Base-by-base conservation (phyloP, 1,139 yeast species). In the Tardiomyces digboiensis region DNA sequence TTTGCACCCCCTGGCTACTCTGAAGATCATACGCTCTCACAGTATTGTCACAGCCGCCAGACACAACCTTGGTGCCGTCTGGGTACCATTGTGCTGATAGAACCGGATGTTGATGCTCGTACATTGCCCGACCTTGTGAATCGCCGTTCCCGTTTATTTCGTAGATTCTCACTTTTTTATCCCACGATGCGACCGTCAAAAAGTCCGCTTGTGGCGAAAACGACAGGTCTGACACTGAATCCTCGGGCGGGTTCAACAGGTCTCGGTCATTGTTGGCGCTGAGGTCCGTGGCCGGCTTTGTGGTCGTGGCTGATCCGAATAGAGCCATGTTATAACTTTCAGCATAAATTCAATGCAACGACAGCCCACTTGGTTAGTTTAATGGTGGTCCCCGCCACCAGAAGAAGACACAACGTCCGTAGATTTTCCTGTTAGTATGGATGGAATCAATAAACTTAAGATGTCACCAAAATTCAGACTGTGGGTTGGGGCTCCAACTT, bases 181-280 rank as follows among this genome's bases (percentile, higher is more conserved):
- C 99, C 98, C 99, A 93, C 36, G 95, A 82, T 10, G 94, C 76
- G 2, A 80, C 94, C 2, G 94, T 79, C 45, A 78, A 66, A 46
- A 82, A 64, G 55, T 93, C 97, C 21, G 84, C 93, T 51, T 75
- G 86, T n/a, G 97, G 87, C n/a, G 96, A 85, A 64, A 91, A 93
- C 19, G 88, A 71, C 47, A 93, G 63, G 55, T 86, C 95, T 13
- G 89, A 75, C 26, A 93, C 74, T 2, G 96, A 82, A 60, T 93
- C 98, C 51, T 86, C 95, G 12, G 97, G 97, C 1, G 94, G 87
- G 56, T 84, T 26, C 8, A 10, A 10, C 19, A 33, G 37, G 37
- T n/a, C 19, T 19, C 37, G 37, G 37, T 33, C 37, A 20, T 33
- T 33, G 19, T 19, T 20, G 37, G 19, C 19, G 19, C 18, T 16